Evolutionary conservation across 768 basidiomycete species (phyloP).

Genomic region (Suillus ampliporus): DNA sequence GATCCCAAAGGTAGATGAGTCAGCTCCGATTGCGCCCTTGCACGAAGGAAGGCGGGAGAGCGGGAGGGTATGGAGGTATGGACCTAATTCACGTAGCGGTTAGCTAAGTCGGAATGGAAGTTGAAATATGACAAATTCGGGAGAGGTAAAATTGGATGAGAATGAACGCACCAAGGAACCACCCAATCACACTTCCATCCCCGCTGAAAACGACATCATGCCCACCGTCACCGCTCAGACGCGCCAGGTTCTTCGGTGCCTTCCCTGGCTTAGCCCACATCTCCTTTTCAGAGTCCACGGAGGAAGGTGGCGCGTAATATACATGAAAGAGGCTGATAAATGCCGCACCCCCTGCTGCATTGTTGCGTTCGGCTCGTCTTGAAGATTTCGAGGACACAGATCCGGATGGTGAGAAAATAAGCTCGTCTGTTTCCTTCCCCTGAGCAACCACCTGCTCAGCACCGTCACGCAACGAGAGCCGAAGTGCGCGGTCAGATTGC

Average conservation of each 20-base stretch:
- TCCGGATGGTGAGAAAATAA: slow-evolving; percentile 48
- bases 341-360: slow-evolving; percentile 49
- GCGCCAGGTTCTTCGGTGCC: slow-evolving; percentile 61
- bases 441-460: slow-evolving; percentile 53
- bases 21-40: slow-evolving; percentile 50
- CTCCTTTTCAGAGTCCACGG: slow-evolving; percentile 45
- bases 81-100: slow-evolving; percentile 47
- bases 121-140: not conserved
- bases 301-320: slow-evolving; percentile 54
- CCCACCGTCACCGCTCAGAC: slow-evolving; percentile 75
- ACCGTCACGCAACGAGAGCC: slow-evolving; percentile 55
- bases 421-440: slow-evolving; percentile 62
- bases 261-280: slow-evolving; percentile 77
- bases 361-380: slow-evolving; percentile 17
- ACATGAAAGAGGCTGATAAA: slow-evolving; percentile 77
- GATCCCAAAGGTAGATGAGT: slow-evolving; percentile 63
- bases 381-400: not conserved
- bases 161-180: slow-evolving; percentile 66
- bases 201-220: slow-evolving; percentile 69
- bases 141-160: not conserved
- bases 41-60: slow-evolving; percentile 58
- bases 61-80: slow-evolving; percentile 67
- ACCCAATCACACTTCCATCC: slow-evolving; percentile 70
- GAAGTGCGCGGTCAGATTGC: slow-evolving; percentile 53
- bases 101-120: slow-evolving; percentile 4